Conservation (phyloP, 495 filamentous ascomycete species). For the Penicillium egyptiacum region DNA sequence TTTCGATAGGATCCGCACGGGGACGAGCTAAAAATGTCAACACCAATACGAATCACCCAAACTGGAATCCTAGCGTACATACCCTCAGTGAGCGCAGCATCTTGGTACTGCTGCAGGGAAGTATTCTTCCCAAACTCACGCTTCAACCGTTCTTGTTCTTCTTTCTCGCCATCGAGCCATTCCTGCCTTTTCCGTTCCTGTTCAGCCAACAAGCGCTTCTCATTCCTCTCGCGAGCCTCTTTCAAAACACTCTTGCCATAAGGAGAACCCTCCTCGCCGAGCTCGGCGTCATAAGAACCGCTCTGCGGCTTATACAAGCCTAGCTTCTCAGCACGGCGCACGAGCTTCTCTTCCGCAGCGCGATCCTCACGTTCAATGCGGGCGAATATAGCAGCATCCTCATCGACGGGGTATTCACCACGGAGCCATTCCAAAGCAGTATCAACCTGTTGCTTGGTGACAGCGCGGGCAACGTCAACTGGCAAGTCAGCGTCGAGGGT, state of each 20-base stretch:
- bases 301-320: conserved; percentile 54
- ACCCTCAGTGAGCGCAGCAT: conserved; percentile 41
- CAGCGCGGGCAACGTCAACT: conserved; percentile 43
- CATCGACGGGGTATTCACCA: conserved; percentile 66
- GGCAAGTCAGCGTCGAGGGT: conserved; percentile 61
- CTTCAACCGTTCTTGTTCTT: conserved; percentile 43
- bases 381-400: conserved; percentile 63
- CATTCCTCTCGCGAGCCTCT: conserved; percentile 51
- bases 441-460: conserved; percentile 35
- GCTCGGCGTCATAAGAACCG: conserved; percentile 44
- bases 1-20: conserved; percentile 45
- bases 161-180: conserved; percentile 44
- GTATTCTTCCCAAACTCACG: conserved; percentile 45
- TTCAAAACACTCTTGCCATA: conserved; percentile 50
- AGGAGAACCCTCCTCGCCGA: conserved; percentile 40
- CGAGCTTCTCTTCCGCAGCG: conserved; percentile 41
- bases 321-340: conserved; percentile 44
- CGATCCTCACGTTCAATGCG: conserved; percentile 60
- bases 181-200: conserved; percentile 49
- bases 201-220: conserved; percentile 42
- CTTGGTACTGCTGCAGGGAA: conserved; percentile 51
- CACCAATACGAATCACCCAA: conserved; percentile 3
- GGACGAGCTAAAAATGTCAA: conserved; percentile 33
- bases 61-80: conserved; percentile 2
- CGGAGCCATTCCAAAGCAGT: conserved; percentile 69